Percentiles rank a stretch among this genome's conserved stretches.
These are phyloP conservation scores for Saccharum hybrid DNA, from an alignment of 202 grass and related monocot genomes.

Conservation along the genomic window DNA sequence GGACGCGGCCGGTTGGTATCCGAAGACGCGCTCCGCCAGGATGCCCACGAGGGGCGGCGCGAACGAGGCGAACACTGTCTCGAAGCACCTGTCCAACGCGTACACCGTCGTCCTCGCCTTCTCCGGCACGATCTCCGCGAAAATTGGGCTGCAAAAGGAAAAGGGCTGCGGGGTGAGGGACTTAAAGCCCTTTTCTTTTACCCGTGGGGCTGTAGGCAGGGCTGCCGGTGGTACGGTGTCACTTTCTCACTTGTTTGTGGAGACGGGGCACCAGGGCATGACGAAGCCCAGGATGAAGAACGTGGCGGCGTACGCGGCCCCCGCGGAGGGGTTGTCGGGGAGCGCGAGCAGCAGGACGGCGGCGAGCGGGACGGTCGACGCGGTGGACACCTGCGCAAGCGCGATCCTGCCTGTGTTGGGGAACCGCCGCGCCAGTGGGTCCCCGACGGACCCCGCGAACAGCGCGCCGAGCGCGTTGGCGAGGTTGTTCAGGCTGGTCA, in stretches of 20 bases:
- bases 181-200: not conserved
- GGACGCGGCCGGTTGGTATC: conserved; percentile 50
- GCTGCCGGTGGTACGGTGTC: not conserved
- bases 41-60: conserved; percentile 71
- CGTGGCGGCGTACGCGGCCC: conserved; percentile 36
- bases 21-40: conserved; percentile 67
- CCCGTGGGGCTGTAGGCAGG: no score
- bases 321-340: conserved; percentile 46
- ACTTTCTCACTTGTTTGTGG: conserved; percentile 50
- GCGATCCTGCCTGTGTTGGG: conserved; percentile 60
- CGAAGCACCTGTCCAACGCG: conserved; percentile 79
- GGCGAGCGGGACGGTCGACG: conserved; percentile 48
- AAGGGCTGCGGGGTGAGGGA: not conserved
- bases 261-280: conserved; percentile 39
- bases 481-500: conserved; percentile 38
- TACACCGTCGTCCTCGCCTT: conserved; percentile 87
- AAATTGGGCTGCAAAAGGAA: conserved; percentile 59
- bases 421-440: conserved; percentile 44
- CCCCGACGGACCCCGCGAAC: conserved; percentile 53
- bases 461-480: conserved; percentile 52
- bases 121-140: conserved; percentile 85
- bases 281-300: conserved; percentile 57
- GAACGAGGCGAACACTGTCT: conserved; percentile 71
- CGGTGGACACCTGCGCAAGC: conserved; percentile 62
- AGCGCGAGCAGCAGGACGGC: conserved; percentile 55